These are phyloP conservation scores for Aspergillus campestris DNA, from an alignment of 495 filamentous ascomycete species.

Conservation along the genomic window DNA sequence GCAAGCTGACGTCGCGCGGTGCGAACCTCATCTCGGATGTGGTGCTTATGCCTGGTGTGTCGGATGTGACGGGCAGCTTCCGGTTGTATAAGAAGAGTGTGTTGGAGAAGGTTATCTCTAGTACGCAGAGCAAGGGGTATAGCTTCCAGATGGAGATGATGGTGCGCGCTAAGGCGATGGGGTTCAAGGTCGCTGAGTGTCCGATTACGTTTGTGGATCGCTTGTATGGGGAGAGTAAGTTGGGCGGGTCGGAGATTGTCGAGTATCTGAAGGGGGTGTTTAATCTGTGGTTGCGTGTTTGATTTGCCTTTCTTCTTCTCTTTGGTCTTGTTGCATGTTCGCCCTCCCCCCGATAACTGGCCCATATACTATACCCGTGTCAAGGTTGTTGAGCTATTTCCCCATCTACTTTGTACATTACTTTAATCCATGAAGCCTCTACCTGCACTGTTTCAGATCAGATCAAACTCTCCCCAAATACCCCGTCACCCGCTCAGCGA, in stretches of 20 bases:
- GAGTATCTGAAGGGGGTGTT: constrained; percentile 94
- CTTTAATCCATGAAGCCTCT: not conserved
- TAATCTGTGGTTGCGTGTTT: constrained; percentile 82
- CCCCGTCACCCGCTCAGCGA: constrained; percentile 45
- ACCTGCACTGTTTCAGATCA: not conserved
- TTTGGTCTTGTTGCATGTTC: not conserved
- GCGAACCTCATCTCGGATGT: constrained; percentile 96
- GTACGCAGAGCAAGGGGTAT: constrained; percentile 90
- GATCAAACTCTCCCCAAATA: constrained; percentile 46
- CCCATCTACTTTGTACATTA: not conserved
- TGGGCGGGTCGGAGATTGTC: constrained; percentile 94
- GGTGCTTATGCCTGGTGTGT: constrained; percentile 88
- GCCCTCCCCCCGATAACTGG: not conserved
- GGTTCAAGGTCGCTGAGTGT: constrained; percentile 82
- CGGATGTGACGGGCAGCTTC: constrained; percentile 91
- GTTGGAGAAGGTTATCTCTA: constrained; percentile 74
- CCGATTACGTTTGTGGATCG: constrained; percentile 95
- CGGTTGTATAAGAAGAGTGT: constrained; percentile 87
- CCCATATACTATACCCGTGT: no score
- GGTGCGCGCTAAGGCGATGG: constrained; percentile 89
- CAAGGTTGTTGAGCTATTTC: not conserved
- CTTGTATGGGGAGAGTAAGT: constrained; percentile 89
- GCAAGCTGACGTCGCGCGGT: constrained; percentile 81
- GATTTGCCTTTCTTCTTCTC: constrained; percentile 11
- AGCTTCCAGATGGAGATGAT: constrained; percentile 99